A percentile compares a stretch with the other conserved stretches of the same genome.
phyloP scores from a whole-genome alignment of 2,329 filamentous ascomycete species.

The Pseudogymnoascus sp. region DNA sequence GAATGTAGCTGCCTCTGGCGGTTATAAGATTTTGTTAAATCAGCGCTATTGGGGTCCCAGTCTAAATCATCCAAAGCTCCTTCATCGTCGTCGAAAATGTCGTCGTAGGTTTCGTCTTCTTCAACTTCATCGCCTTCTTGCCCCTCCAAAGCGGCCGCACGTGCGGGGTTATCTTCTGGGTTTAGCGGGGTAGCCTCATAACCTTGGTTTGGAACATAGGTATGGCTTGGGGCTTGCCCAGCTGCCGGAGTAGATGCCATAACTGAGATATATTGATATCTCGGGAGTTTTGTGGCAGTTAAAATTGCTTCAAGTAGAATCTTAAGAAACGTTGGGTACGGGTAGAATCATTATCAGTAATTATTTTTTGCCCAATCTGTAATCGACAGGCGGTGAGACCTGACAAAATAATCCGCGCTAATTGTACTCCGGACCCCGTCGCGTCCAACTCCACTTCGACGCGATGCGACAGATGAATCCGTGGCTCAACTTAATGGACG shows the following conservation, averaged over 20 bases:
- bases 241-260: slow-evolving; percentile 31
- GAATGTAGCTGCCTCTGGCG: slow-evolving; percentile 65
- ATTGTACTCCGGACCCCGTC: slow-evolving; percentile 3
- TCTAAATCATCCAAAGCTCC: slow-evolving; percentile 52
- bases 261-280: slow-evolving; percentile 2
- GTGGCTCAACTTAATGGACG: slow-evolving; percentile 8
- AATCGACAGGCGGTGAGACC: slow-evolving; percentile 9
- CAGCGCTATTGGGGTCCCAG: slow-evolving; percentile 51
- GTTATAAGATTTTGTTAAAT: slow-evolving; percentile 79
- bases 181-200: slow-evolving; percentile 34
- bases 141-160: slow-evolving; percentile 27
- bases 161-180: slow-evolving; percentile 26
- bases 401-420: slow-evolving; percentile 9
- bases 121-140: slow-evolving; percentile 25
- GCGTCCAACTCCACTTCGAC: slow-evolving; percentile 9
- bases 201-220: slow-evolving; percentile 42
- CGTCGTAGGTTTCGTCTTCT: slow-evolving; percentile 38
- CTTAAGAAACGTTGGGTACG: neutral
- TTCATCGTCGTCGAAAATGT: slow-evolving; percentile 52
- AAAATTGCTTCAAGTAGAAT: neutral
- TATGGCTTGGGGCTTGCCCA: slow-evolving; percentile 39
- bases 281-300: neutral
- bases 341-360: slow-evolving; percentile 5
- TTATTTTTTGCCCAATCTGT: slow-evolving; percentile 11
- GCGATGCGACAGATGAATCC: slow-evolving; percentile 10